These are phyloP conservation scores for Mycotypha africana DNA, from an alignment of 371 early-diverging fungal species.

Conservation along the genomic window DNA sequence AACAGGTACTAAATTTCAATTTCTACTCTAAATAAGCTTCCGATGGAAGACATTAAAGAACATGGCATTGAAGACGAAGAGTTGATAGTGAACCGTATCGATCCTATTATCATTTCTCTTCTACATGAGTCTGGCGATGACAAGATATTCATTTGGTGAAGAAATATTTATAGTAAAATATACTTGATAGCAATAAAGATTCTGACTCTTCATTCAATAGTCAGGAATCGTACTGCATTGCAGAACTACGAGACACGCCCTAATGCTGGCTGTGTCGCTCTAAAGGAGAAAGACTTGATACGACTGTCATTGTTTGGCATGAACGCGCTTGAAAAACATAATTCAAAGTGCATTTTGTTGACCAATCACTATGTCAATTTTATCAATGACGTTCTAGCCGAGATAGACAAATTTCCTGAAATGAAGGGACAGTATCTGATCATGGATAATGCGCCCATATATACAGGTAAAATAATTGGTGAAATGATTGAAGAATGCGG, in stretches of 20 bases:
- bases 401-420: conserved; percentile 11
- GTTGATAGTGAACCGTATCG: conserved; percentile 16
- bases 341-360: conserved; percentile 10
- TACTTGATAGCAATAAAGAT: conserved; percentile 14
- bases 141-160: conserved; percentile 17
- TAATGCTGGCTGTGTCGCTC: conserved; percentile 12
- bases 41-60: conserved; percentile 15
- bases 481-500: conserved; percentile 3
- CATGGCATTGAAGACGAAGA: conserved; percentile 15
- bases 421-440: conserved; percentile 10
- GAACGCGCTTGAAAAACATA: conserved; percentile 10
- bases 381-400: conserved; percentile 3
- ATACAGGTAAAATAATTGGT: conserved; percentile 5
- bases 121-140: conserved; percentile 16
- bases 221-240: conserved; percentile 12
- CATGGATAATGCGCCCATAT: conserved; percentile 4
- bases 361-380: conserved; percentile 6
- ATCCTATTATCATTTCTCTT: conserved; percentile 17
- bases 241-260: conserved; percentile 12
- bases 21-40: conserved; percentile 16
- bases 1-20: conserved; percentile 12
- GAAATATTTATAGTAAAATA: conserved; percentile 17
- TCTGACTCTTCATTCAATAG: conserved; percentile 12
- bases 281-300: conserved; percentile 9
- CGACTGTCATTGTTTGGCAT: conserved; percentile 11